Evolutionary conservation across 148 eudicot genomes (phyloP), one percentile per base, ranked within the genome.

Genomic region (Rheum nobile): DNA sequence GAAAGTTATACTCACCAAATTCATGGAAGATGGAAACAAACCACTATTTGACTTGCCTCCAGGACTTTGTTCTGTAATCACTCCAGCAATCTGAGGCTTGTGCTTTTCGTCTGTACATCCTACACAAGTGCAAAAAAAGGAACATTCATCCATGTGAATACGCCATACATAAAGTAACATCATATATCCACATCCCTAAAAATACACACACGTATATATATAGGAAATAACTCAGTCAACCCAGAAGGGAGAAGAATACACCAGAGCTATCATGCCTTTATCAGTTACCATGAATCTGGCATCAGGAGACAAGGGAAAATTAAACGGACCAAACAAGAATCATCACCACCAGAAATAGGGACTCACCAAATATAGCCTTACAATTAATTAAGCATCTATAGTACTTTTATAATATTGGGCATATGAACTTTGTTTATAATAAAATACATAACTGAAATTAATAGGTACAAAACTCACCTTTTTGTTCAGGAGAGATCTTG

Each of bases 401-500:
- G 17, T 26, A 24, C 67, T 59, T 69, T 8, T 14, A n/a, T 22
- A 39, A 26, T n/a, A 13, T 11, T 39, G 47, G 24, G 41, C 22
- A 17, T 43, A 29, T n/a, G n/a, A 69, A 12, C 32, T 22, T 13
- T 22, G 32, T 21, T 9, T 38, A 14, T 37, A 57, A 39, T 4
- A 38, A 21, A 55, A 24, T 55, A 24, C 13, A 59, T 29, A 59
- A 59, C 35, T 59, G 67, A 59, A 10, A 26, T 59, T 63, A 63
- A 41, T 11, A 75, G 72, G 82, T 59, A 71, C 71, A 77, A 85
- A 84, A 63, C 10, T 86, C 86, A 89, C 97, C 98, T 92, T 82
- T 84, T 77, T 59, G 22, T 55, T 85, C 82, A 72, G 87, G 75
- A 72, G 90, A 82, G 67, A 85, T 77, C 85, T 88, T 91, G 92